These are phyloP conservation scores for Coniochaeta prunicola DNA, from an alignment of 2,329 filamentous ascomycete species.

Conservation along the genomic window DNA sequence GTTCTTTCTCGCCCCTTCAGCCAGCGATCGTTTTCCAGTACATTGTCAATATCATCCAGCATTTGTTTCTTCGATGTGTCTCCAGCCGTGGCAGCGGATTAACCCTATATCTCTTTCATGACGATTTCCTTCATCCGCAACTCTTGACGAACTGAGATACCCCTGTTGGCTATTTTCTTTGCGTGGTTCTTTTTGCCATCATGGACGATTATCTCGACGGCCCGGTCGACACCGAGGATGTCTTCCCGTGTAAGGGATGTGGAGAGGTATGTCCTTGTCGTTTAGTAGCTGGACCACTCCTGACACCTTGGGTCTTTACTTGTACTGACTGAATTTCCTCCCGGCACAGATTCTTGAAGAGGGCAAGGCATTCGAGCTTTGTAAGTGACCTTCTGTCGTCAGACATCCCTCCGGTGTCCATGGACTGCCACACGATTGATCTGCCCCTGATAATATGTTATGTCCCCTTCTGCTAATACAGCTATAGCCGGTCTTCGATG, in stretches of 20 bases:
- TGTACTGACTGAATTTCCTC: background rate
- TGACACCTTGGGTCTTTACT: background rate
- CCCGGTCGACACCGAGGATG: slow-evolving; percentile 70
- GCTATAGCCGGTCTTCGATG: slow-evolving; percentile 80
- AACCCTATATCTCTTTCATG: background rate
- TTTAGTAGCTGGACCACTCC: too few species aligned
- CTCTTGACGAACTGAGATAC: background rate
- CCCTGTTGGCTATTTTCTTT: background rate
- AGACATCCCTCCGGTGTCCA: slow-evolving; percentile 5
- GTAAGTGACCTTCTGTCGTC: slow-evolving; percentile 42
- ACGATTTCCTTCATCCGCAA: background rate
- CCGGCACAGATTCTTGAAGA: slow-evolving; percentile 80
- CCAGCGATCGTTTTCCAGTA: background rate
- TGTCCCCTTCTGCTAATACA: slow-evolving; percentile 9
- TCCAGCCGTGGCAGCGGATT: background rate
- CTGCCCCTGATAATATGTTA: background rate
- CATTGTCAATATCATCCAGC: background rate
- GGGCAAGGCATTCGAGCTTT: slow-evolving; percentile 95
- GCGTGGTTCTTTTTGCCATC: slow-evolving; percentile 18
- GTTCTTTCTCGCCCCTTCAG: background rate
- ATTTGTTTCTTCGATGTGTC: background rate
- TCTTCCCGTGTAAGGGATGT: slow-evolving; percentile 87
- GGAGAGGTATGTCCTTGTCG: slow-evolving; percentile 60
- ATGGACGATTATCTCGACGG: slow-evolving; percentile 58
- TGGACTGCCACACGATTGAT: slow-evolving; percentile 16